Percentiles rank a stretch among this genome's conserved stretches.
phyloP scores from a whole-genome alignment of 306 rosid species.

The Carpinus fangiana region DNA sequence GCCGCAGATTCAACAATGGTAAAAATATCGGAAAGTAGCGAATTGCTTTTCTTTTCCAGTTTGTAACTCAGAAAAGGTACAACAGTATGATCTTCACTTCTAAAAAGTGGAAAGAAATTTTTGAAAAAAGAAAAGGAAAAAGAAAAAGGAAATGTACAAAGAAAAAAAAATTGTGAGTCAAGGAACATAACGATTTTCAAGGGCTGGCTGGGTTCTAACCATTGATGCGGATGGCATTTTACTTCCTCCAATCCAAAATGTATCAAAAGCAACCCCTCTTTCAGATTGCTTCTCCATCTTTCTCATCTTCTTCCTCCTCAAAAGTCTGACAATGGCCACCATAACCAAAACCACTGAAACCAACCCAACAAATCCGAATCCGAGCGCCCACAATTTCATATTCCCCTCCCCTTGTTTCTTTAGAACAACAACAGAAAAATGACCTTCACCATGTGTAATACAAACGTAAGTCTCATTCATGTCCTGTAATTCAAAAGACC shows the following conservation, averaged over 20 bases:
- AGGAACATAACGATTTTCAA: constrained; percentile 53
- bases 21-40: too few species aligned
- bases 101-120: constrained; percentile 8
- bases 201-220: constrained; percentile 74
- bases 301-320: constrained; percentile 40
- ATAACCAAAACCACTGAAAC: constrained; percentile 36
- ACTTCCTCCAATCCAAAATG: constrained; percentile 76
- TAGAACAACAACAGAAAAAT: constrained; percentile 65
- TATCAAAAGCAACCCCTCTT: constrained; percentile 54
- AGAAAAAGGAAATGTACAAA: constrained; percentile 1
- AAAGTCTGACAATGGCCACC: constrained; percentile 27
- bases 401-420: neutral
- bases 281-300: constrained; percentile 68
- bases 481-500: constrained; percentile 44
- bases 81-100: constrained; percentile 21
- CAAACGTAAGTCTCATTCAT: constrained; percentile 52
- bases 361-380: constrained; percentile 54
- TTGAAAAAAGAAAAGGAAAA: neutral
- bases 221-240: constrained; percentile 77
- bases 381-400: constrained; percentile 36
- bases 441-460: constrained; percentile 43
- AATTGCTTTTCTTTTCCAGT: neutral
- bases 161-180: constrained; percentile 7
- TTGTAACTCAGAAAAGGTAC: constrained; percentile 1
- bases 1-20: neutral